Evolutionary conservation across 768 basidiomycete genomes (phyloP).

Genomic region (Russula brevipes): DNA sequence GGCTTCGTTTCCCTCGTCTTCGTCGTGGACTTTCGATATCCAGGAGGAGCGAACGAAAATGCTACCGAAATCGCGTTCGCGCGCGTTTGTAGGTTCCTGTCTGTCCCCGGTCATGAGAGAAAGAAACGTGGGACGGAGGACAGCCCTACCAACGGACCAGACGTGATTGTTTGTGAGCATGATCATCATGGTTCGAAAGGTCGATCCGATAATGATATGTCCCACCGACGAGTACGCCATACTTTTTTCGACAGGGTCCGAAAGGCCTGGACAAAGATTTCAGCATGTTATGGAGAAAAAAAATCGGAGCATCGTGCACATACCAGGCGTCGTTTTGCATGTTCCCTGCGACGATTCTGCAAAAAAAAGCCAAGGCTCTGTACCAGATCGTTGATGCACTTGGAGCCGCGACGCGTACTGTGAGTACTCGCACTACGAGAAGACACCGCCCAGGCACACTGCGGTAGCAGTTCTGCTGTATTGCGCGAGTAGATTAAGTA

Average conservation of each 20-base stretch:
- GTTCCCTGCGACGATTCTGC: no score
- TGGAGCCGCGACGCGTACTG: constrained; percentile 53
- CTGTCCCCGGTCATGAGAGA: neutral
- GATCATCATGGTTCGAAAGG: constrained; percentile 87
- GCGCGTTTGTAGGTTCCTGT: constrained; percentile 33
- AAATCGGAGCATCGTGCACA: no score
- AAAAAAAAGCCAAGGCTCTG: constrained; percentile 67
- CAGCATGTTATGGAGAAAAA: neutral
- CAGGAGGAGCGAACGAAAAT: constrained; percentile 70
- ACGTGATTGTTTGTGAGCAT: constrained; percentile 99
- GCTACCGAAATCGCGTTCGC: constrained; percentile 85
- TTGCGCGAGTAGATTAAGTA: constrained; percentile 87
- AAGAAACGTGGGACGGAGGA: neutral
- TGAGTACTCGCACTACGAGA: neutral
- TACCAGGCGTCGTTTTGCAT: no score
- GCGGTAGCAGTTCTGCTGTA: constrained; percentile 97
- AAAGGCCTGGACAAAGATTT: constrained; percentile 54
- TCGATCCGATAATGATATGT: constrained; percentile 95
- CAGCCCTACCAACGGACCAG: constrained; percentile 81
- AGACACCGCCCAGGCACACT: constrained; percentile 41
- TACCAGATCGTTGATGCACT: constrained; percentile 76
- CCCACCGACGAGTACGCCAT: constrained; percentile 97
- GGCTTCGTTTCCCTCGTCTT: constrained; percentile 91
- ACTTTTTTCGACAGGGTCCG: constrained; percentile 87
- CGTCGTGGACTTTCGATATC: constrained; percentile 90